phyloP scores from a whole-genome alignment of 495 filamentous ascomycete genomes.

The Hypoxylon rickii region DNA sequence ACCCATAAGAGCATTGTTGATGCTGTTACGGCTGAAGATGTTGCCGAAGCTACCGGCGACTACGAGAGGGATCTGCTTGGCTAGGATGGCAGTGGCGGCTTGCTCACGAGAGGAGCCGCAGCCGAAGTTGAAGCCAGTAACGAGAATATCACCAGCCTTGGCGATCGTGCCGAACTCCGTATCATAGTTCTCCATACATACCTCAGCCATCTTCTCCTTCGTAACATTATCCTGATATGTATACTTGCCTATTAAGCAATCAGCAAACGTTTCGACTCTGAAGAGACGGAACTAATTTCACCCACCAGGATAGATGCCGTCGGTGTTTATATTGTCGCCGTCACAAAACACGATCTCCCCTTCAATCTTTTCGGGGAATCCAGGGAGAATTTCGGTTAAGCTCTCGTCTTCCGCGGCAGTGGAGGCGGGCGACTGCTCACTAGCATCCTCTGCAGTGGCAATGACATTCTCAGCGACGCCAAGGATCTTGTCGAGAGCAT shows the following conservation, averaged over 20 bases:
- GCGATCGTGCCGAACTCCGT: conserved; percentile 63
- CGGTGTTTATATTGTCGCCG: conserved; percentile 76
- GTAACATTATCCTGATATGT: conserved; percentile 89
- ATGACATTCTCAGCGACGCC: conserved; percentile 67
- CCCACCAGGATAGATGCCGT: conserved; percentile 87
- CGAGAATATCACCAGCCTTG: conserved; percentile 74
- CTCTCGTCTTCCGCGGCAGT: conserved; percentile 37
- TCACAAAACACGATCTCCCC: conserved; percentile 76
- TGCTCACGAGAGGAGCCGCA: conserved; percentile 84
- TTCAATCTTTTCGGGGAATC: conserved; percentile 67
- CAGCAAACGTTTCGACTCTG: too few relatives aligned
- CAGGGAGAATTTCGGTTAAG: conserved; percentile 66
- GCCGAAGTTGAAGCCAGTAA: conserved; percentile 90
- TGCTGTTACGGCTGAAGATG: conserved; percentile 85
- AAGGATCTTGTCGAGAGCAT: conserved; percentile 72
- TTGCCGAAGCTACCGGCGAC: conserved; percentile 86
- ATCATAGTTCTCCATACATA: conserved; percentile 95
- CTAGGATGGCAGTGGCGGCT: conserved; percentile 82
- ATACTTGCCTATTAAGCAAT: conserved; percentile 68
- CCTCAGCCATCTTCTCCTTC: conserved; percentile 76
- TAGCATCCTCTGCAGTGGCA: conserved; percentile 8
- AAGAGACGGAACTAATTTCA: too few relatives aligned
- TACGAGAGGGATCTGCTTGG: conserved; percentile 82
- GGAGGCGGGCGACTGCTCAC: conserved; percentile 5
- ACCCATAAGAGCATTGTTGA: conserved; percentile 86